Conservation (phyloP, 1,139 yeast genomes). For the Taiozyma onychis region DNA sequence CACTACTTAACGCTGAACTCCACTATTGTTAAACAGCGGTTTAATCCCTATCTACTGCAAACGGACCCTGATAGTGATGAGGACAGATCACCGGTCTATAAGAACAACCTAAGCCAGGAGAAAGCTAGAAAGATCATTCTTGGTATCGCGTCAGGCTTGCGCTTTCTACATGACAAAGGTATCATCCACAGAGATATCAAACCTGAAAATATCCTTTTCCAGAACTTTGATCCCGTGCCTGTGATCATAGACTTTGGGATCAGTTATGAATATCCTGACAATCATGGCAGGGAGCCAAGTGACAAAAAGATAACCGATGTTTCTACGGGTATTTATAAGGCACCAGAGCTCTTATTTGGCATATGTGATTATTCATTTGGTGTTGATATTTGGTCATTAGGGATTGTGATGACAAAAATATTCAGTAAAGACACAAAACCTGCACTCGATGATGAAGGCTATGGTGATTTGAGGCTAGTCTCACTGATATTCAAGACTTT, state of each 20-base stretch:
- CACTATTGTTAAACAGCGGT: slow-evolving; percentile 26
- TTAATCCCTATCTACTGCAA: slow-evolving; percentile 28
- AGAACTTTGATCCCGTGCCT: slow-evolving; percentile 25
- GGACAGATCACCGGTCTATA: slow-evolving; percentile 7
- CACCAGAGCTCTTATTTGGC: slow-evolving; percentile 81
- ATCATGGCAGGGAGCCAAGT: slow-evolving; percentile 40
- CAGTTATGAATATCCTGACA: slow-evolving; percentile 42
- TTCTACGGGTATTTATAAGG: slow-evolving; percentile 70
- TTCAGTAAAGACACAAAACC: slow-evolving; percentile 43
- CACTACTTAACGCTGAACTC: slow-evolving; percentile 28
- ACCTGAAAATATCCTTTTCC: slow-evolving; percentile 68
- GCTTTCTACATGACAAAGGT: slow-evolving; percentile 45
- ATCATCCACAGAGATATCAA: slow-evolving; percentile 89
- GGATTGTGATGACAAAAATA: slow-evolving; percentile 59
- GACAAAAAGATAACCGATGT: slow-evolving; percentile 59
- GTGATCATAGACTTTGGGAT: slow-evolving; percentile 79
- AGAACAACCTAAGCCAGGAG: slow-evolving; percentile 21
- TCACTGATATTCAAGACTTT: slow-evolving; percentile 54
- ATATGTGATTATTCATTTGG: slow-evolving; percentile 51
- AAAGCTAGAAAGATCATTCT: slow-evolving; percentile 28
- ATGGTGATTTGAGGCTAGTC: slow-evolving; percentile 62
- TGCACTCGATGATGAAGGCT: slow-evolving; percentile 31
- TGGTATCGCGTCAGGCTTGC: slow-evolving; percentile 45
- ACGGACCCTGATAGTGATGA: neutral
- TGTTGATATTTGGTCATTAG: slow-evolving; percentile 81